These are phyloP conservation scores for Candida nanaspora DNA, from an alignment of 805 yeast genomes.

Conservation along the genomic window DNA sequence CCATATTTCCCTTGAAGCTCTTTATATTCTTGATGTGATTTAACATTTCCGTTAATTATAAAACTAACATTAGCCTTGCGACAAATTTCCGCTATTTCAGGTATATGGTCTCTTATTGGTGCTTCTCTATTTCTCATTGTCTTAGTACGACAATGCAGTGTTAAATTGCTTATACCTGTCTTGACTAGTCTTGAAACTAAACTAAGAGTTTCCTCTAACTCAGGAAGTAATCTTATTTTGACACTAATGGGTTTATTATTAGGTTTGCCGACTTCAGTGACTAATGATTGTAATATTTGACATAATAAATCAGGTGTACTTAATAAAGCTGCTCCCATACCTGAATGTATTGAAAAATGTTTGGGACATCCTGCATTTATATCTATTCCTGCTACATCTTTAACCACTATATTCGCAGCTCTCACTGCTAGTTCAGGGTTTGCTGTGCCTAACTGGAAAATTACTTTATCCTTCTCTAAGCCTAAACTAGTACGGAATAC, in stretches of 20 bases:
- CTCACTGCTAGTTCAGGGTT: slow-evolving; percentile 77
- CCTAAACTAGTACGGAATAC: slow-evolving; percentile 69
- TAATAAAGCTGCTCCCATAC: slow-evolving; percentile 95
- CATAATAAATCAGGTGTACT: slow-evolving; percentile 74
- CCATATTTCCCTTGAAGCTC: slow-evolving; percentile 46
- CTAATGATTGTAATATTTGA: slow-evolving; percentile 60
- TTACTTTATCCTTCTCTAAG: slow-evolving; percentile 56
- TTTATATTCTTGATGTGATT: slow-evolving; percentile 43
- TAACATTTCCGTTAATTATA: slow-evolving; percentile 76
- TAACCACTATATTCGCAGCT: slow-evolving; percentile 75
- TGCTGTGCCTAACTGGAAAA: slow-evolving; percentile 89
- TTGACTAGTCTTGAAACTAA: slow-evolving; percentile 50
- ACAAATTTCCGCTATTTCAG: slow-evolving; percentile 55
- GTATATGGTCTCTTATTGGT: slow-evolving; percentile 68
- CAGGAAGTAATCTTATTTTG: slow-evolving; percentile 74
- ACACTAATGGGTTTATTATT: slow-evolving; percentile 77
- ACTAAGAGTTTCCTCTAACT: slow-evolving; percentile 49
- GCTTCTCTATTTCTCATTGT: slow-evolving; percentile 82
- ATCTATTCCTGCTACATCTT: slow-evolving; percentile 89
- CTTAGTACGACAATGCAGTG: slow-evolving; percentile 87
- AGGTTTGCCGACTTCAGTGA: slow-evolving; percentile 74
- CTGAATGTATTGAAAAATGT: slow-evolving; percentile 88
- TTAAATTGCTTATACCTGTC: slow-evolving; percentile 82
- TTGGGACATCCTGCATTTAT: slow-evolving; percentile 97
- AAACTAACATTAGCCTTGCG: slow-evolving; percentile 57